Conservation (phyloP, 331 rosid genomes). For the Erythrophleum ivorense region DNA sequence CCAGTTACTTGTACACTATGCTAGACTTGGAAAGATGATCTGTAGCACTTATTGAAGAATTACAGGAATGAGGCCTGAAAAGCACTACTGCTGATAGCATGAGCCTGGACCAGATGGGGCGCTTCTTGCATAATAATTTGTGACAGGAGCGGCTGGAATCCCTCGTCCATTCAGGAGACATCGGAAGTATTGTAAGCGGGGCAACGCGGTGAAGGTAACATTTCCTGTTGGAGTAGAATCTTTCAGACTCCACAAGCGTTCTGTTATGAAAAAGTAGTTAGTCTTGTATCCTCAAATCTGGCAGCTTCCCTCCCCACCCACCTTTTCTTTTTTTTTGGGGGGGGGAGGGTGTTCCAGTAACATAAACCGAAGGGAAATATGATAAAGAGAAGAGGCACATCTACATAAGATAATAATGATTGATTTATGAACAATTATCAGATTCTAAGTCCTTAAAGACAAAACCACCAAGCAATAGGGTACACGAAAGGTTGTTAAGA, state of each 20-base stretch:
- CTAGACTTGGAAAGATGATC: neutral
- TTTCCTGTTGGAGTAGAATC: conserved; percentile 46
- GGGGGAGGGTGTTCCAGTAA: neutral
- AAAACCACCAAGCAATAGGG: neutral
- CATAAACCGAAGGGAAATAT: conserved; percentile 22
- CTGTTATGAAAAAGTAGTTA: conserved; percentile 45
- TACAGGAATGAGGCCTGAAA: neutral
- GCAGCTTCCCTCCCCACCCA: neutral
- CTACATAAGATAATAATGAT: neutral
- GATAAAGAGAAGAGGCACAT: neutral
- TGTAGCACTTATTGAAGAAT: neutral
- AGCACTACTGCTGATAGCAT: conserved; percentile 68
- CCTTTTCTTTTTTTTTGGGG: neutral
- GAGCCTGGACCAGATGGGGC: conserved; percentile 87
- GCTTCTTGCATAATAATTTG: conserved; percentile 62
- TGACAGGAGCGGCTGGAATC: conserved; percentile 86
- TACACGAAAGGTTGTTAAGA: neutral
- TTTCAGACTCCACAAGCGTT: conserved; percentile 85
- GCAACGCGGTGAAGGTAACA: conserved; percentile 49
- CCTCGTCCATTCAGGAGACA: conserved; percentile 85
- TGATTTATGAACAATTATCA: neutral
- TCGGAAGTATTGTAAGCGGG: conserved; percentile 81
- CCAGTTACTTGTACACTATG: conserved; percentile 12
- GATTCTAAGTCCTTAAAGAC: neutral
- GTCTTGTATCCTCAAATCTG: conserved; percentile 28